Evolutionary conservation across 2,329 filamentous ascomycete genomes (phyloP).

Genomic region (Niveomyces coronatus): DNA sequence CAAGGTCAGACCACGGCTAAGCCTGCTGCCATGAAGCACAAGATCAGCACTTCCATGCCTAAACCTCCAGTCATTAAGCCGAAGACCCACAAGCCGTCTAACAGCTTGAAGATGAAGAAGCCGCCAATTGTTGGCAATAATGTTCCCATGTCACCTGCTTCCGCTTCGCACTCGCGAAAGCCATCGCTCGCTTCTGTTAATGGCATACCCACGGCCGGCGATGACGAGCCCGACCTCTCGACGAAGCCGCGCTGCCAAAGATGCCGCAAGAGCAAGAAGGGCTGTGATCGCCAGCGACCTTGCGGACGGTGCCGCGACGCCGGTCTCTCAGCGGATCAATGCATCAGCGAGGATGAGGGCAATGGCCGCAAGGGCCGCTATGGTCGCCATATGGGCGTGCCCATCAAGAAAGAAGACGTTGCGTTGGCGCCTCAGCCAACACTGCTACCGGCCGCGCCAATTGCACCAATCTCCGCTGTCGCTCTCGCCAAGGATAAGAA

Average conservation of each 20-base stretch:
- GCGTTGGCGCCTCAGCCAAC: constrained; percentile 25
- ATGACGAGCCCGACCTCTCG: constrained; percentile 85
- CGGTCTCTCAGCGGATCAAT: constrained; percentile 84
- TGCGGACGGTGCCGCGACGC: constrained; percentile 95
- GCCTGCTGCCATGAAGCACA: constrained; percentile 32
- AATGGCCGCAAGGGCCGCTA: constrained; percentile 96
- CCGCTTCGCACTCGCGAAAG: constrained; percentile 65
- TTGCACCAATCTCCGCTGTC: constrained; percentile 25
- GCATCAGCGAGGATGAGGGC: constrained; percentile 94
- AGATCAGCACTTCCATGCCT: constrained; percentile 20
- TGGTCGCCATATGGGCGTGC: constrained; percentile 59
- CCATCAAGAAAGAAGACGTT: constrained; percentile 46
- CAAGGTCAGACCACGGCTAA: constrained; percentile 34
- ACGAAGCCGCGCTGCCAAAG: constrained; percentile 95
- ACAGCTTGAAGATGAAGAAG: constrained; percentile 42
- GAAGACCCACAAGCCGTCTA: constrained; percentile 32
- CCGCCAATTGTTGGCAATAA: constrained; percentile 24
- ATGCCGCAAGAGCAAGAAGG: constrained; percentile 99
- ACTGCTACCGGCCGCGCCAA: constrained; percentile 34
- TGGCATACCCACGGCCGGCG: constrained; percentile 43
- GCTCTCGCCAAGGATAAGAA: constrained; percentile 49
- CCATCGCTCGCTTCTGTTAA: constrained; percentile 55
- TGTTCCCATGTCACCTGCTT: constrained; percentile 51
- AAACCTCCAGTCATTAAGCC: constrained; percentile 28
- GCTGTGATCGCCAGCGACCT: constrained; percentile 90